phyloP scores from a whole-genome alignment of 164 flowering plant species.

The Saururus chinensis region DNA sequence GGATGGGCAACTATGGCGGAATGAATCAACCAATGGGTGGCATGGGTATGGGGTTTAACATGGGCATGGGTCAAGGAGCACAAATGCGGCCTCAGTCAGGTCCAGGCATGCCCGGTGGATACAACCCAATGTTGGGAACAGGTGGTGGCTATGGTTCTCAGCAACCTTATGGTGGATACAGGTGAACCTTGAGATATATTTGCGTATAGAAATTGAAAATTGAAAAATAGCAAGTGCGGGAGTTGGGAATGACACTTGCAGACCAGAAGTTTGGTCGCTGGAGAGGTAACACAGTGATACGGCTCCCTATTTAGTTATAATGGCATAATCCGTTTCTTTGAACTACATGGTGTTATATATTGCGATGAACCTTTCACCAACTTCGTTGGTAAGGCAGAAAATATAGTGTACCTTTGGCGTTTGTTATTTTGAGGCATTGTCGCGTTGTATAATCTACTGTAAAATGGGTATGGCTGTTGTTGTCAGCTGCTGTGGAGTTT shows the following conservation, averaged over 20 bases:
- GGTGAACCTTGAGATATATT: slow-evolving; percentile 22
- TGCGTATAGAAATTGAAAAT: neutral
- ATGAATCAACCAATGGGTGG: slow-evolving; percentile 26
- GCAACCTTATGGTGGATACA: slow-evolving; percentile 71
- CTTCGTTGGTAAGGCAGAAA: neutral
- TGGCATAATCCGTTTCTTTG: neutral
- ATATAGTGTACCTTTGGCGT: neutral
- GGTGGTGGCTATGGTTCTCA: slow-evolving; percentile 63
- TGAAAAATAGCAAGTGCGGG: no score
- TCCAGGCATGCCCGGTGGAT: slow-evolving; percentile 31
- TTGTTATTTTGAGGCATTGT: neutral
- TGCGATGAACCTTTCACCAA: neutral
- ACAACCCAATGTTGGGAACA: slow-evolving; percentile 65
- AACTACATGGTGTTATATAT: no score
- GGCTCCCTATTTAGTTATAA: neutral
- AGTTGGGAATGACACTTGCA: slow-evolving; percentile 1
- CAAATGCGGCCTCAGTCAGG: slow-evolving; percentile 24
- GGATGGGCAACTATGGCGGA: slow-evolving; percentile 12
- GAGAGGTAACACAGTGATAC: neutral
- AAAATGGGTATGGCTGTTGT: no score
- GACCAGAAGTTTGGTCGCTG: neutral
- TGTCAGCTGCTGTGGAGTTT: neutral
- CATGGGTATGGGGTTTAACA: slow-evolving; percentile 32
- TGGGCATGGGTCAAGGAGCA: slow-evolving; percentile 6
- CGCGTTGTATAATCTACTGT: neutral